phyloP scores from a whole-genome alignment of 1,284 basidiomycete genomes.

The Rhodotorula sp. region DNA sequence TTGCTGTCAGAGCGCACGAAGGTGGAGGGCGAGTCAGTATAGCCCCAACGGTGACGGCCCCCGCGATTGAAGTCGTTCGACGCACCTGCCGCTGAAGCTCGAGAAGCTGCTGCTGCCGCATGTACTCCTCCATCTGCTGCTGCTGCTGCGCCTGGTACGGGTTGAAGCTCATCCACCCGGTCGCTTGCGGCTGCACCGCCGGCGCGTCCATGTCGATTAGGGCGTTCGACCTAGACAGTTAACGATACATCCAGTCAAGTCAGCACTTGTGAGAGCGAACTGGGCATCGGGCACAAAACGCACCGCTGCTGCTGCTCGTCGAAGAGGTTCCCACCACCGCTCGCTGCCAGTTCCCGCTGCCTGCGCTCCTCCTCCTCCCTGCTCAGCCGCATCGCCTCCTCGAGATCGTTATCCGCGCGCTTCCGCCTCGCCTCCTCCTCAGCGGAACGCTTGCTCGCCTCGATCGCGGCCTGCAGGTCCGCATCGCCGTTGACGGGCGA shows the following conservation, averaged over 20 bases:
- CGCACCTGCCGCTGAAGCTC: conserved; percentile 47
- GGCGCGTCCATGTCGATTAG: conserved; percentile 47
- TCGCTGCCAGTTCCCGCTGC: conserved; percentile 62
- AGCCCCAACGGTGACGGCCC: conserved; percentile 23
- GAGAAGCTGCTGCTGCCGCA: conserved; percentile 46
- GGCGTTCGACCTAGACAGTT: conserved; percentile 38
- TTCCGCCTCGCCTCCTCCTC: conserved; percentile 49
- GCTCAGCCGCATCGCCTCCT: conserved; percentile 76
- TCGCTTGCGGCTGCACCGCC: conserved; percentile 50
- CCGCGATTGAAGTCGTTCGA: background rate
- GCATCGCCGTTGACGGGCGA: conserved; percentile 50
- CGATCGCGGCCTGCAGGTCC: conserved; percentile 58
- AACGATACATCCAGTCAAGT: conserved; percentile 40
- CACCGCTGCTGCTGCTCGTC: conserved; percentile 64
- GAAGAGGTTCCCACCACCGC: conserved; percentile 75
- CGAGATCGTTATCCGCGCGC: conserved; percentile 73
- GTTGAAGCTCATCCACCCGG: conserved; percentile 60
- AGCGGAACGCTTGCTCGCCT: conserved; percentile 54
- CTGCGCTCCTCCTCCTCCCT: conserved; percentile 70
- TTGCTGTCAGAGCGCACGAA: conserved; percentile 46
- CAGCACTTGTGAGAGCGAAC: no score
- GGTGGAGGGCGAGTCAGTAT: conserved; percentile 43
- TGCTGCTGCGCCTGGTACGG: conserved; percentile 56
- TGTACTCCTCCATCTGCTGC: conserved; percentile 56
- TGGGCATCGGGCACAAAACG: background rate